These are phyloP conservation scores for Elongisporangium anandrum DNA, from an alignment of 352 stramenopile genomes.

Conservation along the genomic window DNA sequence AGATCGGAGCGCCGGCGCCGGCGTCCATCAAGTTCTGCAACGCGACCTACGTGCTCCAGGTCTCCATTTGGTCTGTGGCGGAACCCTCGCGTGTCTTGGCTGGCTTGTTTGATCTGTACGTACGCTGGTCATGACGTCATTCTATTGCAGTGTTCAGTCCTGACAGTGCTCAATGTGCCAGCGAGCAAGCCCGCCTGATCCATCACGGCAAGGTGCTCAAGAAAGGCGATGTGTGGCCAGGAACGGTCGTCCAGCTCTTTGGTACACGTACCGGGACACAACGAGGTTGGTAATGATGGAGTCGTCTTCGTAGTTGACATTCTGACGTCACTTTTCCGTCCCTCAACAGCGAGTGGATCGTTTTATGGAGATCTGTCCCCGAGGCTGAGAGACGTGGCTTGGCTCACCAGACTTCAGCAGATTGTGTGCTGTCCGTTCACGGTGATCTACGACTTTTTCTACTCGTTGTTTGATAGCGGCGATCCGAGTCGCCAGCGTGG, in stretches of 20 bases:
- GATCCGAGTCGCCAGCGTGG: constrained; percentile 28
- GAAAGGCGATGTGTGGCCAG: constrained; percentile 79
- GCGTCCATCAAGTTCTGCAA: constrained; percentile 81
- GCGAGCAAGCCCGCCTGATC: constrained; percentile 69
- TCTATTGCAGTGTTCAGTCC: background rate
- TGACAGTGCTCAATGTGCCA: constrained; percentile 9
- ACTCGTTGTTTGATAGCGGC: constrained; percentile 49
- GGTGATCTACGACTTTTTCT: constrained; percentile 65
- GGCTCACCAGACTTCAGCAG: constrained; percentile 13
- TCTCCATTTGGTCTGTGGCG: constrained; percentile 76
- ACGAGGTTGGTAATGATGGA: background rate
- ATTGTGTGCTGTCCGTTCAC: constrained; percentile 69
- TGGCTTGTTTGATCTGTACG: constrained; percentile 70
- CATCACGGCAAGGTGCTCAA: constrained; percentile 79
- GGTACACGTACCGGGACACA: constrained; percentile 38
- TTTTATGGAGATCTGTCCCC: constrained; percentile 10
- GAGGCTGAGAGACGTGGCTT: constrained; percentile 23
- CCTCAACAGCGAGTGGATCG: background rate
- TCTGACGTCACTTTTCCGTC: background rate
- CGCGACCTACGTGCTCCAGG: constrained; percentile 66
- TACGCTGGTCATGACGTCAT: background rate
- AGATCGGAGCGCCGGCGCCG: constrained; percentile 17
- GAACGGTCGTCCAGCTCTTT: constrained; percentile 79
- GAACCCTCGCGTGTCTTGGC: constrained; percentile 62
- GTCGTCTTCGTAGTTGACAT: background rate